Evolutionary conservation across 306 rosid genomes (phyloP).

Genomic region (Herpetospermum pedunculosum): DNA sequence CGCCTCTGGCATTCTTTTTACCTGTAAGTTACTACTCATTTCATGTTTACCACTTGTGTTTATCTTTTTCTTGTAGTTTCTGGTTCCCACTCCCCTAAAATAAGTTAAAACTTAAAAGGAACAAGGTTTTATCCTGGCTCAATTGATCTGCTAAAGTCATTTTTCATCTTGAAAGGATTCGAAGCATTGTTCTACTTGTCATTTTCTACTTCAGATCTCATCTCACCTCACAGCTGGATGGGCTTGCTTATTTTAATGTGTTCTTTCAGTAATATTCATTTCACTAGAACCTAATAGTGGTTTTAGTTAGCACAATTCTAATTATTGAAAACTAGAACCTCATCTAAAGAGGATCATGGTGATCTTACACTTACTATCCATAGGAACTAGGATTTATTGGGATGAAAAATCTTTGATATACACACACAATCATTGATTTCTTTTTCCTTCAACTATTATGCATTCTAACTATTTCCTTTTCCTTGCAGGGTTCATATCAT

Average conservation of each 20-base stretch:
- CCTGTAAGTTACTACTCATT: constrained; percentile 49
- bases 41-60: not conserved
- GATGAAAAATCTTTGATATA: not conserved
- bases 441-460: not conserved
- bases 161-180: not conserved
- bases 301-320: not conserved
- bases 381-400: not conserved
- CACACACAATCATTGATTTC: not conserved
- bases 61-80: not conserved
- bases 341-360: not conserved
- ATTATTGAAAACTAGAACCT: not conserved
- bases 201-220: not conserved
- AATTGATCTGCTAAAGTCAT: not conserved
- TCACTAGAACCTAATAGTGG: not conserved
- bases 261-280: not conserved
- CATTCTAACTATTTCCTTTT: not conserved
- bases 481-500: constrained; percentile 60
- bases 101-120: not conserved
- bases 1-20: constrained; percentile 63
- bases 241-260: not conserved
- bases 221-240: not conserved
- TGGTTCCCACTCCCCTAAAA: not conserved
- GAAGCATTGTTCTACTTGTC: not conserved
- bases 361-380: not conserved
- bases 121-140: not conserved